These are phyloP conservation scores for Stachybotrys echinatus DNA, from an alignment of 2,329 filamentous ascomycete species.

Conservation along the genomic window DNA sequence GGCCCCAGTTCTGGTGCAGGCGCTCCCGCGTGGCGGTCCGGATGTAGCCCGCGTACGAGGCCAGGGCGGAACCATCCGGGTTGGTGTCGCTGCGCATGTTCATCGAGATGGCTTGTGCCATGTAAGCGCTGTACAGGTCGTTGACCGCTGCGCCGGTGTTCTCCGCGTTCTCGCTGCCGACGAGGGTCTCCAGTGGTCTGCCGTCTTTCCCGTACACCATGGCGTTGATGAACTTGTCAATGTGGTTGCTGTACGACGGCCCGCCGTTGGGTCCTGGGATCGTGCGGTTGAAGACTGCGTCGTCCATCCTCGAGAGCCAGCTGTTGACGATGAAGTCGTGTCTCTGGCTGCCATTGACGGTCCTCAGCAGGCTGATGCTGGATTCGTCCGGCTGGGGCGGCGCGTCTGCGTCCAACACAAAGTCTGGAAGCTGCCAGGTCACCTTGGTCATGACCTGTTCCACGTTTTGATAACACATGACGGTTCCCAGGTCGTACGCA, in stretches of 20 bases:
- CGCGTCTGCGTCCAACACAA: conserved; percentile 7
- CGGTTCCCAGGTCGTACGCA: conserved; percentile 13
- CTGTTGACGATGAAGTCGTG: conserved; percentile 13
- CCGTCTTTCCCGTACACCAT: conserved; percentile 10
- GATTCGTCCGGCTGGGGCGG: conserved; percentile 9
- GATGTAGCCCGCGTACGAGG: conserved; percentile 8
- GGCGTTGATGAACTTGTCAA: conserved; percentile 13
- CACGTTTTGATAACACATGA: conserved; percentile 16
- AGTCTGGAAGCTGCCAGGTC: conserved; percentile 12
- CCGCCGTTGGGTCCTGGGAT: conserved; percentile 8
- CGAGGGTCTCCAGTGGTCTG: conserved; percentile 7
- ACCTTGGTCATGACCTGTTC: conserved; percentile 14
- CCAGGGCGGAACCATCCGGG: conserved; percentile 2
- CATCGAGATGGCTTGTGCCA: conserved; percentile 19
- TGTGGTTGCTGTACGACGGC: conserved; percentile 7
- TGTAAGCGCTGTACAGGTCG: conserved; percentile 16
- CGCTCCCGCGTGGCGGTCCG: conserved; percentile 5
- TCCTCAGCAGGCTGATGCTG: conserved; percentile 5
- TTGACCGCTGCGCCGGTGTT: conserved; percentile 10
- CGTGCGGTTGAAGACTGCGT: conserved; percentile 12
- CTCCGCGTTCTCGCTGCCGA: conserved; percentile 8
- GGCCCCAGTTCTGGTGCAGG: conserved; percentile 16
- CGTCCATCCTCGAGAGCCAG: conserved; percentile 10
- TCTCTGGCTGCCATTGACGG: conserved; percentile 6
- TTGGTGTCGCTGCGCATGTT: conserved; percentile 13